phyloP scores from a whole-genome alignment of 805 yeast genomes.

The Metschnikowia kofuensis region DNA sequence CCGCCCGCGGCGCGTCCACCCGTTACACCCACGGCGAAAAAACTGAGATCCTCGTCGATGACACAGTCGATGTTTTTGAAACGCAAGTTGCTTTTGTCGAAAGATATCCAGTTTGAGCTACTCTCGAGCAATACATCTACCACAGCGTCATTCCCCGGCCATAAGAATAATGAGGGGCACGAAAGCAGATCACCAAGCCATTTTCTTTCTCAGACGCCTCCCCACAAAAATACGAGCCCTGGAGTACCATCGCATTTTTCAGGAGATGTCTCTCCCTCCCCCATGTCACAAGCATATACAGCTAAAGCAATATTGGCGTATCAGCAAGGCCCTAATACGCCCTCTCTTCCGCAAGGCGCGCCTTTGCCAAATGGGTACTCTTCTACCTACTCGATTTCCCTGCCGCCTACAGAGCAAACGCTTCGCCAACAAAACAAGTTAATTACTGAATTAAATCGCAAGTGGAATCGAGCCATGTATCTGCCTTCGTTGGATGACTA shows the following conservation, averaged over 20 bases:
- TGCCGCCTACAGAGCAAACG: conserved; percentile 13
- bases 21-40: conserved; percentile 10
- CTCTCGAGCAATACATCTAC: conserved; percentile 13
- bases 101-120: conserved; percentile 40
- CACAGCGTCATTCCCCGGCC: conserved; percentile 2
- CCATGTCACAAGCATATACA: background rate
- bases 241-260: background rate
- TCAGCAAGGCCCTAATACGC: background rate
- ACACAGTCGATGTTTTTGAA: conserved; percentile 29
- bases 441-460: conserved; percentile 34
- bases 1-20: conserved; percentile 6
- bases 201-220: background rate
- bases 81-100: conserved; percentile 31
- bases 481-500: conserved; percentile 6
- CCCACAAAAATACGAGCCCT: background rate
- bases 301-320: background rate
- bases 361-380: conserved; percentile 10
- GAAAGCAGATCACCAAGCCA: conserved; percentile 2
- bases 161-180: background rate
- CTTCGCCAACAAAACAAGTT: conserved; percentile 32
- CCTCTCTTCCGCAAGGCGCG: conserved; percentile 3
- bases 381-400: background rate
- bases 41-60: conserved; percentile 18
- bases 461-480: conserved; percentile 36
- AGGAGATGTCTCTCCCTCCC: background rate